Base-by-base conservation (phyloP, 2,329 filamentous ascomycete genomes). In the Fusarium robinianum region DNA sequence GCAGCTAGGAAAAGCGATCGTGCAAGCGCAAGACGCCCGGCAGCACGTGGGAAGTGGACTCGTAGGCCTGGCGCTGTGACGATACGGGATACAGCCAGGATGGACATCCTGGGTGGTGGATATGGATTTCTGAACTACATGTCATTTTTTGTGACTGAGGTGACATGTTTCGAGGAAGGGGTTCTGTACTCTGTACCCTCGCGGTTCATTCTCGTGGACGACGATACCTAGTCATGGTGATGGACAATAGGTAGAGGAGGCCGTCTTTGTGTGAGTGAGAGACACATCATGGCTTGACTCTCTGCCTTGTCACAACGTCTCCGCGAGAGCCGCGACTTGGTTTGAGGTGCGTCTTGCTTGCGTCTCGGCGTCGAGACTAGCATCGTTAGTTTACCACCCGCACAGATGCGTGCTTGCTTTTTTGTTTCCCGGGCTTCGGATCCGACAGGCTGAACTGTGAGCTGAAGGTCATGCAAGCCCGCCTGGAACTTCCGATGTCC, bases 361-460 rank as follows among this genome's bases (percentile, higher is more conserved):
- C 8, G 30, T 42, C 12, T 24, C 41, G 27, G 35, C 19, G 21
- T 37, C 35, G 34, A 26, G 33, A 30, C 32, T 38, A 45, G 18
- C 23, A 27, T 26, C 30, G 27, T 19, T 47, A 46, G 43, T 30
- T 25, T 23, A 42, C 38, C 35, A 49, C 26, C 33, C 52, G 49
- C 52, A 52, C 53, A 45, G 49, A 53, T 52, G 19, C 38, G 16
- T 41, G 41, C 22, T 51, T 56, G 41, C 52, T 47, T 50, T 53
- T 36, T 29, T 30, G 23, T 10, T n/a, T 17, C 21, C 32, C 21
- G 29, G 40, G 27, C 41, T 38, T 39, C 15, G 21, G 37, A 44
- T 27, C 41, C 23, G 34, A 41, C 32, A 46, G 53, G 50, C 46
- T 48, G 49, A 57, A 32, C 30, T 34, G 16, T 30, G 41, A 57